Evolutionary conservation across 108 stramenopile genomes (phyloP).

Genomic region (Skeletonema tropicum): DNA sequence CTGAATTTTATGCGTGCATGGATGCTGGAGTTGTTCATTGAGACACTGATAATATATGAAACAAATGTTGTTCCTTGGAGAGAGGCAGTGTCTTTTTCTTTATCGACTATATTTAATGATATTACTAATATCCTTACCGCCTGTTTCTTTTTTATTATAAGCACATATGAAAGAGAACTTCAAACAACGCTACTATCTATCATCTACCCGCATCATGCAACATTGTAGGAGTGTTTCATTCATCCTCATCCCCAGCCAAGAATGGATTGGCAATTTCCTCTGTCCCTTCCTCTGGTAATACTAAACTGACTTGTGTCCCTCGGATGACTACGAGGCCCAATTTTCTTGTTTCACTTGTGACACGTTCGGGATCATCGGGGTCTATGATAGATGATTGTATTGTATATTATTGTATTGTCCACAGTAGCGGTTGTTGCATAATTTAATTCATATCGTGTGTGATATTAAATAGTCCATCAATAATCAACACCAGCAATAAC

Average conservation of each 20-base stretch:
- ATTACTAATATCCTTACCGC: not conserved
- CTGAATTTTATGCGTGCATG: constrained; percentile 85
- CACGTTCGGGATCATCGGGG: constrained; percentile 63
- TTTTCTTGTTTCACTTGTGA: constrained; percentile 72
- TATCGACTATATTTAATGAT: not conserved
- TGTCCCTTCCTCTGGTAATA: constrained; percentile 83
- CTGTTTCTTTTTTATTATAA: not conserved
- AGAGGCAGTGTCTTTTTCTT: not conserved
- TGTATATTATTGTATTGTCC: not conserved
- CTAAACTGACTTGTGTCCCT: constrained; percentile 87
- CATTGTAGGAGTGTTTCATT: constrained; percentile 20
- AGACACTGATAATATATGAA: not conserved
- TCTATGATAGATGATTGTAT: constrained; percentile 33
- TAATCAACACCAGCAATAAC: too few relatives aligned
- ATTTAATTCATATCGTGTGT: too few relatives aligned
- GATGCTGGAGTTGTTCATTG: constrained; percentile 28
- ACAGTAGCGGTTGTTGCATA: too few relatives aligned
- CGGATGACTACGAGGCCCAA: constrained; percentile 83
- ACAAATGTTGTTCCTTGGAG: not conserved
- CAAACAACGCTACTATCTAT: constrained; percentile 7
- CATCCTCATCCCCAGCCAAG: constrained; percentile 62
- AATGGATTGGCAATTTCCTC: constrained; percentile 93
- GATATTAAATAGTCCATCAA: too few relatives aligned
- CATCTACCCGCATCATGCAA: constrained; percentile 34
- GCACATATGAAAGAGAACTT: not conserved